Evolutionary conservation across 495 filamentous ascomycete genomes (phyloP).

Genomic region (Penicillium macrosclerotiorum): DNA sequence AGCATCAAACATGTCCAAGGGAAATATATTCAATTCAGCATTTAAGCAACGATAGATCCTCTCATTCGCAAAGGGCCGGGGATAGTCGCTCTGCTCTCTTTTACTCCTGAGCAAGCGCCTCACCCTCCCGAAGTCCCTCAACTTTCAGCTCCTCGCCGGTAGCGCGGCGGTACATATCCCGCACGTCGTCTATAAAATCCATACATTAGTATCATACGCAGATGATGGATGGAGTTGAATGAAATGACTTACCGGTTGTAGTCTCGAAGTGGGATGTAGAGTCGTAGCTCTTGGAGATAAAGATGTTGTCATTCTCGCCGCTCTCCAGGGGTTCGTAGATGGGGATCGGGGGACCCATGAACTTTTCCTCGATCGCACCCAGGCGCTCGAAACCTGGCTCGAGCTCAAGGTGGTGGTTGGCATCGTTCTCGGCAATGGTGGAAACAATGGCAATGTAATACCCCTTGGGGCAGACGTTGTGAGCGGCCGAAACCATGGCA

Average conservation of each 20-base stretch:
- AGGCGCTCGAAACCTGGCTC: slow-evolving; percentile 92
- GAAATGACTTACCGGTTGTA: slow-evolving; percentile 56
- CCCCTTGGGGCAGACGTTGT: slow-evolving; percentile 98
- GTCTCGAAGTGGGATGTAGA: slow-evolving; percentile 98
- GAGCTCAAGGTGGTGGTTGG: slow-evolving; percentile 94
- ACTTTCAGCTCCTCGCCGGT: slow-evolving; percentile 83
- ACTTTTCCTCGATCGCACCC: slow-evolving; percentile 93
- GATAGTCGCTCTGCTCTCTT: slow-evolving; percentile 6
- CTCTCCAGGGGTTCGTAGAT: slow-evolving; percentile 89
- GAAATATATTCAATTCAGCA: slow-evolving; percentile 29
- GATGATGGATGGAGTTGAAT: neutral
- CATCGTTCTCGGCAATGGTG: slow-evolving; percentile 87
- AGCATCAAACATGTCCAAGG: slow-evolving; percentile 28
- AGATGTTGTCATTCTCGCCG: slow-evolving; percentile 86
- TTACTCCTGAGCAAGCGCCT: slow-evolving; percentile 51
- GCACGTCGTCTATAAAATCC: slow-evolving; percentile 69
- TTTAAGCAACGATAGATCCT: slow-evolving; percentile 35
- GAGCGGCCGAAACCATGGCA: slow-evolving; percentile 89
- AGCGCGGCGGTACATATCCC: slow-evolving; percentile 85
- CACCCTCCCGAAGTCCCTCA: slow-evolving; percentile 53
- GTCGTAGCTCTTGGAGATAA: slow-evolving; percentile 98
- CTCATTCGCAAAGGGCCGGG: slow-evolving; percentile 6
- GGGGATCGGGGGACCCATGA: slow-evolving; percentile 88
- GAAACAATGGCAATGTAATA: slow-evolving; percentile 99
- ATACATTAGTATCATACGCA: slow-evolving; percentile 3